Evolutionary conservation across 2,329 filamentous ascomycete species (phyloP).

Genomic region (Massarina eburnea): DNA sequence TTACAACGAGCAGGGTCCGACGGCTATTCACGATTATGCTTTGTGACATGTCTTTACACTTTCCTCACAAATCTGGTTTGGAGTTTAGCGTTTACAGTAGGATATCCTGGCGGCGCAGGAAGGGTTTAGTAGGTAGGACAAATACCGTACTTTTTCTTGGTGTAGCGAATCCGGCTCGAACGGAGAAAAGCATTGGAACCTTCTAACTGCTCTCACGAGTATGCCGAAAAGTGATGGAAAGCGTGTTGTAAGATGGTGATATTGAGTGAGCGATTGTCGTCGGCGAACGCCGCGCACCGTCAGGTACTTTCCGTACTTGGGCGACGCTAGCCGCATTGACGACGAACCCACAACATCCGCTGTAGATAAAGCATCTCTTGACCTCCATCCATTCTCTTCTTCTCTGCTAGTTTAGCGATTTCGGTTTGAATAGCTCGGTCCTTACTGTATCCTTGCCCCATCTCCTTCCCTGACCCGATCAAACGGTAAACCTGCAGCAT

Average conservation of each 20-base stretch:
- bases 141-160: not conserved
- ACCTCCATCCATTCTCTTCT: no score
- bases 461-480: not conserved
- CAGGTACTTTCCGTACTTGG: slow-evolving; percentile 11
- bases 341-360: no score
- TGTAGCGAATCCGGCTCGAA: not conserved
- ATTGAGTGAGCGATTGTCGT: slow-evolving; percentile 1
- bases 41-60: slow-evolving; percentile 25
- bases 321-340: slow-evolving; percentile 13
- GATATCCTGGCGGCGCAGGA: slow-evolving; percentile 1
- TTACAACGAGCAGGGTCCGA: slow-evolving; percentile 68
- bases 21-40: slow-evolving; percentile 61
- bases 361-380: no score
- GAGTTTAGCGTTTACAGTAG: slow-evolving; percentile 15
- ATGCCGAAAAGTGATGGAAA: no score
- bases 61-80: slow-evolving; percentile 13
- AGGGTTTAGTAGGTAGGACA: not conserved
- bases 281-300: slow-evolving; percentile 18
- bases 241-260: not conserved
- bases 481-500: not conserved
- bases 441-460: not conserved
- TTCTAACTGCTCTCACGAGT: no score
- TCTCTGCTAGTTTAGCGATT: no score
- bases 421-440: no score
- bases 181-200: not conserved